These are phyloP conservation scores for Gloeopeniophorella convolvens DNA, from an alignment of 768 basidiomycete genomes.

Conservation along the genomic window DNA sequence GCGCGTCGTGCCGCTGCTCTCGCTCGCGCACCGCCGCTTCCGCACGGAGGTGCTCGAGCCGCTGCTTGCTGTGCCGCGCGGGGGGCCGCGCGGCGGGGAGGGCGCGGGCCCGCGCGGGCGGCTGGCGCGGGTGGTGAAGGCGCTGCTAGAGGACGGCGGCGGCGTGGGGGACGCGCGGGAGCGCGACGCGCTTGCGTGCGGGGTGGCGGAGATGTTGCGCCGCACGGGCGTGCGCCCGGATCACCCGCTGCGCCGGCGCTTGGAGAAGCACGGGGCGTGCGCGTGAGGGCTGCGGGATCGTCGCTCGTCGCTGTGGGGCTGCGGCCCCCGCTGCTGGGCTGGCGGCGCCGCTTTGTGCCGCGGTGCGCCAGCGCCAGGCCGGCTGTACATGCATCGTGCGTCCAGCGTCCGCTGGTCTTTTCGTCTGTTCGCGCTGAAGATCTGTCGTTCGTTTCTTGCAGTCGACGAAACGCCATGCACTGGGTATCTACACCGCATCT, in stretches of 20 bases:
- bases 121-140: slow-evolving; percentile 60
- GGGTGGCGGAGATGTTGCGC: slow-evolving; percentile 45
- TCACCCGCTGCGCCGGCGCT: slow-evolving; percentile 61
- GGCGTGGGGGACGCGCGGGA: slow-evolving; percentile 42
- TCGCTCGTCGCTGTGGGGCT: background rate
- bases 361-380: too few species aligned
- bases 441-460: too few species aligned
- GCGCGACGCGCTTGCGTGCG: slow-evolving; percentile 38
- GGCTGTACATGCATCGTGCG: too few species aligned
- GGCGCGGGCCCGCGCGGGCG: slow-evolving; percentile 52
- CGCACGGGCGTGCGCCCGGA: slow-evolving; percentile 52
- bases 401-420: too few species aligned
- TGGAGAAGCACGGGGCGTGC: slow-evolving; percentile 46
- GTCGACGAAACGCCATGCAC: too few species aligned
- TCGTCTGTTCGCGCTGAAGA: too few species aligned
- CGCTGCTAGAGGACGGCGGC: slow-evolving; percentile 49
- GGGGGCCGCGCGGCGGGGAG: slow-evolving; percentile 22
- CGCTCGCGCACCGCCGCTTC: slow-evolving; percentile 66
- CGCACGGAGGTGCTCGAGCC: slow-evolving; percentile 68
- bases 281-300: background rate
- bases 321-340: too few species aligned
- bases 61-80: slow-evolving; percentile 49
- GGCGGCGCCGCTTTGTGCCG: too few species aligned
- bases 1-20: slow-evolving; percentile 55
- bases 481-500: background rate